These are phyloP conservation scores for Gossypium lobatum DNA, from an alignment of 441 rosid species.

Conservation along the genomic window DNA sequence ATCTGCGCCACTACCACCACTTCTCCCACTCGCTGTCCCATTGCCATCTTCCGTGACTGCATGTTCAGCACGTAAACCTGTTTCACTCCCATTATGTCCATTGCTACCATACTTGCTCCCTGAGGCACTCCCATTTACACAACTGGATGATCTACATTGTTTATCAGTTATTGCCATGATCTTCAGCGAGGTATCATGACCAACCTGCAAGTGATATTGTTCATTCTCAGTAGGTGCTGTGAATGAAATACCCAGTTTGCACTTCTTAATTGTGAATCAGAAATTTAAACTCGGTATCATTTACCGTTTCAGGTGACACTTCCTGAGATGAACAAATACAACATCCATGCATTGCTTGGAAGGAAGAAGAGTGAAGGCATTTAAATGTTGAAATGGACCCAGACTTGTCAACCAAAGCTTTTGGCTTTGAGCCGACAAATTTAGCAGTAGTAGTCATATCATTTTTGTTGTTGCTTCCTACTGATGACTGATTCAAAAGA, in stretches of 20 bases:
- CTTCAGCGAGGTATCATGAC: slow-evolving; percentile 26
- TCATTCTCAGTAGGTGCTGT: slow-evolving; percentile 27
- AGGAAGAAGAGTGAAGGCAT: slow-evolving; percentile 36
- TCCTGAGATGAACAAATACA: slow-evolving; percentile 21
- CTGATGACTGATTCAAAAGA: slow-evolving; percentile 43
- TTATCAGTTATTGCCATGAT: slow-evolving; percentile 27
- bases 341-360: slow-evolving; percentile 34
- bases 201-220: slow-evolving; percentile 22
- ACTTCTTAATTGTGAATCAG: slow-evolving; percentile 20
- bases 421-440: slow-evolving; percentile 35
- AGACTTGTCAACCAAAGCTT: slow-evolving; percentile 30
- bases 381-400: slow-evolving; percentile 37
- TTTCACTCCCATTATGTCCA: slow-evolving; percentile 46
- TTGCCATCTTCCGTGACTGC: slow-evolving; percentile 42
- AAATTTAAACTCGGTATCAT: slow-evolving; percentile 19
- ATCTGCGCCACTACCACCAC: slow-evolving; percentile 27
- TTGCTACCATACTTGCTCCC: slow-evolving; percentile 68
- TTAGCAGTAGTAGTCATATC: slow-evolving; percentile 50
- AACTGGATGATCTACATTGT: slow-evolving; percentile 60
- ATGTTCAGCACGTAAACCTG: slow-evolving; percentile 35
- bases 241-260: slow-evolving; percentile 26
- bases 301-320: slow-evolving; percentile 23
- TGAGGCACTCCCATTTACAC: slow-evolving; percentile 58
- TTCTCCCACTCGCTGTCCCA: slow-evolving; percentile 31
- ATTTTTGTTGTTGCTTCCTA: slow-evolving; percentile 54